Base-by-base conservation (phyloP, 2,329 filamentous ascomycete species). In the Fusarium nurragi region DNA sequence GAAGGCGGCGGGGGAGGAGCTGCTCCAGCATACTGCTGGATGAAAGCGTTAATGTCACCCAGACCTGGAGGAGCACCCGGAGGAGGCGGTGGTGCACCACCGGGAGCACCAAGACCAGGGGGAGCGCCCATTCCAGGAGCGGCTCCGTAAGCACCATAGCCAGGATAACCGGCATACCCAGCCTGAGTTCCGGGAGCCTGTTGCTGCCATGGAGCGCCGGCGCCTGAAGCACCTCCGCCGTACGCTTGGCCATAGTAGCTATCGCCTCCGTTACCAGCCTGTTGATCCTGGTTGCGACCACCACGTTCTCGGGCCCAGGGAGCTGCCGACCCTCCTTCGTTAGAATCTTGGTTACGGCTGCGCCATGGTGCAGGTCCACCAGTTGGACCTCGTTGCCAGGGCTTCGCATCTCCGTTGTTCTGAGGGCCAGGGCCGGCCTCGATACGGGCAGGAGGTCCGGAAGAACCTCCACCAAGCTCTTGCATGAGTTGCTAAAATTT, bases 381-480 rank as follows among this genome's bases (percentile, higher is more conserved):
- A 26, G 91, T 93, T 18, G 93, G 92, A 34, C 90, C 92, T 74
- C 92, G 88, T 76, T 97, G 91, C 93, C 93, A 97, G 47, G 94
- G 94, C 78, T 92, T 94, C 69, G 86, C 83, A 69, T 90, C 88
- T 65, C 79, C 80, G 36, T 89, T 87, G 66, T 80, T 71, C 51
- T 76, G 75, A 57, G 76, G 82, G 53, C 87, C 87, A 55, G 92
- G 91, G 13, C 91, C 92, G 64, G 90, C 92, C 80, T 97, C 95
- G 74, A 99, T 97, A 65, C 91, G 92, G 67, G 89, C 90, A 69
- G 89, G 90, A 34, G 90, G 86, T 51, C 82, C 84, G 59, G 88
- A 85, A 65, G 65, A 69, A 23, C 70, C 70, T 49, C 93, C 92
- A 64, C 90, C 93, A 70, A 98, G 87, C 84, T 98, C 95, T 86